Evolutionary conservation across 202 grass and related monocot species (phyloP).

Genomic region (Schoenoplectus triqueter): DNA sequence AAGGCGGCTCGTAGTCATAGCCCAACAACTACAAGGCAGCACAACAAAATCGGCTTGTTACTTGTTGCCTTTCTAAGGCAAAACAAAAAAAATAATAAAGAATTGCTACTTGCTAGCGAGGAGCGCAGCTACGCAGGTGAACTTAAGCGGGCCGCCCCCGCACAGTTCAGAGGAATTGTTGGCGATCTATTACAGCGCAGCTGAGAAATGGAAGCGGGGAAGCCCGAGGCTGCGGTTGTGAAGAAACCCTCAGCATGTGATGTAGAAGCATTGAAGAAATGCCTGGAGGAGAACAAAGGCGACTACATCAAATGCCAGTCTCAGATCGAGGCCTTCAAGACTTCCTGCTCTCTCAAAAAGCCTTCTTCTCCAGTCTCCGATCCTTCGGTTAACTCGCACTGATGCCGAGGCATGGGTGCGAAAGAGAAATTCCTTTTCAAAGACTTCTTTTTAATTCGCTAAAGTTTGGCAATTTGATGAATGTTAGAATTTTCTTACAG

Average conservation of each 20-base stretch:
- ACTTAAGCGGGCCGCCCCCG: too few species aligned
- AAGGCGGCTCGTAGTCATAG: too few species aligned
- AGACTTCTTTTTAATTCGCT: not conserved
- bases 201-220: conserved; percentile 20
- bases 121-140: too few species aligned
- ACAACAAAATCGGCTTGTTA: too few species aligned
- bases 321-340: conserved; percentile 82
- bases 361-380: not conserved
- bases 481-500: too few species aligned
- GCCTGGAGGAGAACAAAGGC: conserved; percentile 83
- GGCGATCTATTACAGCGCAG: not conserved
- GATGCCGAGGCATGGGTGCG: not conserved
- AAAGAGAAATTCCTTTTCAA: not conserved
- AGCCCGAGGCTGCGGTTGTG: not conserved
- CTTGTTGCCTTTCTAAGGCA: too few species aligned
- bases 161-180: too few species aligned
- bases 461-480: not conserved
- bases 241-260: conserved; percentile 57
- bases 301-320: conserved; percentile 70
- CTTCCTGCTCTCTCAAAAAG: conserved; percentile 66
- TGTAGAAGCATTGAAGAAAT: conserved; percentile 71
- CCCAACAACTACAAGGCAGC: too few species aligned
- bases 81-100: too few species aligned
- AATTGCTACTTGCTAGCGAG: too few species aligned
- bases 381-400: not conserved